These are phyloP conservation scores for Triglochin maritima DNA, from an alignment of 106 monocot genomes.

Conservation along the genomic window DNA sequence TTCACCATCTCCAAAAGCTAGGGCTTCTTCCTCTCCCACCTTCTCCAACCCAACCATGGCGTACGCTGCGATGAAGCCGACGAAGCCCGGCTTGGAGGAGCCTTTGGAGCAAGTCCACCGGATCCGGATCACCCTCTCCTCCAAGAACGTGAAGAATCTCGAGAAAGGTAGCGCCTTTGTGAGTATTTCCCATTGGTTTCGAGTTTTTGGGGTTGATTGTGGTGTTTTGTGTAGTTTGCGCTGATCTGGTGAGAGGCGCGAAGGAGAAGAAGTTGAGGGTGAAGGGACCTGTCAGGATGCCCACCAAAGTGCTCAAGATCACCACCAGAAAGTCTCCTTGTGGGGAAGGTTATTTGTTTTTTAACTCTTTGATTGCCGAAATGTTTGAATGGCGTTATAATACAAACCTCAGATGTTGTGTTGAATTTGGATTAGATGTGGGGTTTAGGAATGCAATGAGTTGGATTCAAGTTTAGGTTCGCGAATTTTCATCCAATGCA, in stretches of 20 bases:
- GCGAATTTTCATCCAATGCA: too few relatives aligned
- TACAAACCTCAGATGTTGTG: too few relatives aligned
- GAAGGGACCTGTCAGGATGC: constrained; percentile 26
- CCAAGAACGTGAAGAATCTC: constrained; percentile 44
- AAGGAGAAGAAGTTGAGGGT: constrained; percentile 17
- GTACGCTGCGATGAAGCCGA: constrained; percentile 22
- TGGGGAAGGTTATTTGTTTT: constrained; percentile 14
- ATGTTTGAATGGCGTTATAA: too few relatives aligned
- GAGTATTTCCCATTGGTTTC: not conserved
- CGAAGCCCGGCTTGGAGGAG: constrained; percentile 22
- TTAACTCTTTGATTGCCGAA: too few relatives aligned
- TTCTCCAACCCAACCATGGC: constrained; percentile 11
- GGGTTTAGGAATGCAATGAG: too few relatives aligned
- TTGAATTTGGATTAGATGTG: too few relatives aligned
- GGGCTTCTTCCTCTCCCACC: not conserved
- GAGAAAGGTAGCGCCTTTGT: constrained; percentile 16
- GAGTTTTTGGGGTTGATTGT: not conserved
- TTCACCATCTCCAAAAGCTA: not conserved
- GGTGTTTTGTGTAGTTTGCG: constrained; percentile 7
- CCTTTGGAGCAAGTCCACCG: constrained; percentile 14
- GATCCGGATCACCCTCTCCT: constrained; percentile 70
- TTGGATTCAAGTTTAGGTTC: too few relatives aligned
- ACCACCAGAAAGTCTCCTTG: constrained; percentile 27
- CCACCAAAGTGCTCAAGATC: constrained; percentile 19
- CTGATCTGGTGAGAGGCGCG: constrained; percentile 21